A percentile compares a stretch with the other conserved stretches of the same genome.
phyloP scores from a whole-genome alignment of 768 basidiomycete genomes.

The Lyophyllum semitale region DNA sequence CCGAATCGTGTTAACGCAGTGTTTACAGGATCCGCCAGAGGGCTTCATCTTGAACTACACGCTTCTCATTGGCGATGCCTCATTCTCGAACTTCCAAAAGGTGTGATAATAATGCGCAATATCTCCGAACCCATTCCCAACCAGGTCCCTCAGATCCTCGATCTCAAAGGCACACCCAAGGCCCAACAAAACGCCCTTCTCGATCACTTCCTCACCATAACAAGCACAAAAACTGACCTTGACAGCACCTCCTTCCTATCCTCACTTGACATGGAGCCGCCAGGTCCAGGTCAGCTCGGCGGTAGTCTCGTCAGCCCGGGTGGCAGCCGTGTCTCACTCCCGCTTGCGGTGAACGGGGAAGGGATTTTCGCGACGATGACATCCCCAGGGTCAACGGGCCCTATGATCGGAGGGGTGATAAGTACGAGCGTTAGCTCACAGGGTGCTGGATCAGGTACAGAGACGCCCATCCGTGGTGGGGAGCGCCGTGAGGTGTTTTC shows the following conservation, averaged over 20 bases:
- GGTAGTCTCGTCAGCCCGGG: constrained; percentile 67
- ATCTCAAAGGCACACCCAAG: constrained; percentile 91
- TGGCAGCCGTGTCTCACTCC: constrained; percentile 61
- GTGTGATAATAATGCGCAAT: constrained; percentile 34
- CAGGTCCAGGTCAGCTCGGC: constrained; percentile 44
- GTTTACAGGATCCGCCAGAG: constrained; percentile 78
- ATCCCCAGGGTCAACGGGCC: constrained; percentile 65
- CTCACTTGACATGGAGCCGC: constrained; percentile 93
- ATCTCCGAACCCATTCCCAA: not conserved
- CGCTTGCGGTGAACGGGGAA: constrained; percentile 43
- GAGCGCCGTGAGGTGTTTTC: constrained; percentile 82
- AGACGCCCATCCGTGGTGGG: constrained; percentile 39
- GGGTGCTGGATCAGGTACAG: constrained; percentile 46
- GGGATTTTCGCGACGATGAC: constrained; percentile 59
- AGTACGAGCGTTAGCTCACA: constrained; percentile 2
- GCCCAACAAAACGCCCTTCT: constrained; percentile 85
- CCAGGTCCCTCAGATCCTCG: constrained; percentile 66
- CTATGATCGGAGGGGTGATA: constrained; percentile 42
- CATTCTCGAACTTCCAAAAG: constrained; percentile 98
- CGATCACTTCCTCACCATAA: constrained; percentile 89
- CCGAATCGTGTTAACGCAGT: not conserved
- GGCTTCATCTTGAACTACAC: constrained; percentile 97
- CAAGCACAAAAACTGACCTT: constrained; percentile 89
- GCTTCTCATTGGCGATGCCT: constrained; percentile 89
- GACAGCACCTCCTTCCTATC: constrained; percentile 92